Base-by-base conservation (phyloP, 2,329 filamentous ascomycete genomes). In the Cytospora paraplurivora region DNA sequence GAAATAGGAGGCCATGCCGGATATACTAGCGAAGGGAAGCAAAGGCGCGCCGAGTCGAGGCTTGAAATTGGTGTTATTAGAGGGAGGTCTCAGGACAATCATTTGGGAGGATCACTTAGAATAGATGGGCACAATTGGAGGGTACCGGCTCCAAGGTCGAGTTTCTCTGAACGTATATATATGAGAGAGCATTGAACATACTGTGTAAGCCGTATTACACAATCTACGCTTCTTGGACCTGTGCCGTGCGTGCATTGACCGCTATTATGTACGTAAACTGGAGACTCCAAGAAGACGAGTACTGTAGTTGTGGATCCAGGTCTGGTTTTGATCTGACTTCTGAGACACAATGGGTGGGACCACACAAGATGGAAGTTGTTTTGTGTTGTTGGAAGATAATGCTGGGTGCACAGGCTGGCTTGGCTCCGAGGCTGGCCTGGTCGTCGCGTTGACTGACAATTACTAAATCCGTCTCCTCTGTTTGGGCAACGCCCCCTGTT, bases 241-340 rank as follows among this genome's bases (percentile, higher is more conserved):
- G 44, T 47, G 44, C n/a, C n/a, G 44, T 47, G 44, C n/a, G 44
- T 47, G 44, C 44, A 47, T 47, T 47, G 44, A 12, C 44, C 44
- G n/a, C 21, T n/a, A 19, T 19, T 47, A 47, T 19, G 7, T 21
- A 12, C 3, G 2, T 21, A 21, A 10, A 47, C 7, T 21, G 44
- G 44, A 19, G 21, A 19, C 21, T 47, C 11, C n/a, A 47, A 47
- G n/a, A 27, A 47, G 44, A 21, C 44, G 44, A 47, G 44, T 10
- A 44, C 27, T 44, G 44, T 11, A 10, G 4, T 19, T 19, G 44
- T 47, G 44, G 44, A 47, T 19, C 44, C n/a, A 4, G n/a, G 7
- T 2, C 8, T 17, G 15, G 38, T 47, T 19, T 47, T n/a, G 44
- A 21, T 19, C n/a, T 47, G 44, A 47, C 44, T 27, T 27, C 27